Evolutionary conservation across 257 asterid species (phyloP), one percentile per base, ranked within the genome.

Genomic region (Nicotiana attenuata): DNA sequence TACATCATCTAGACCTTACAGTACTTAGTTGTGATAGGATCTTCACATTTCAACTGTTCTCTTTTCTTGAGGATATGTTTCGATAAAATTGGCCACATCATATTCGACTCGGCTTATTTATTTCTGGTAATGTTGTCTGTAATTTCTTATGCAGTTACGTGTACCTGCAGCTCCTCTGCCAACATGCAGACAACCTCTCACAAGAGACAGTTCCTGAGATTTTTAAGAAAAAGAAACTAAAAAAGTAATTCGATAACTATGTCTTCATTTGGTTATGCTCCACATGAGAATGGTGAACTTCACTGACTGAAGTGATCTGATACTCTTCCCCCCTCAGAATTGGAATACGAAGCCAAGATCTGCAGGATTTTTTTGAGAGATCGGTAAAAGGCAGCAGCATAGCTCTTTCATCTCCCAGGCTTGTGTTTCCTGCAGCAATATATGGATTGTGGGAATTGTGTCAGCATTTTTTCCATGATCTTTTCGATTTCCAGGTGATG

Each of bases 401-500:
- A 80, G 98, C 98, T 80, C 97, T 96, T 82, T 96, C 98, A 78
- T 96, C 99, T 81, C 97, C 99, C 5, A 90, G 99, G 91, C 98
- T 96, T 81, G 96, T 90, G 68, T 59, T 96, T 82, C 99, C 99
- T 79, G 98, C 92, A 11, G 94, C 90, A 81, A 92, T 96, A 85
- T 96, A 93, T 78, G 98, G 92, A 84, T 81, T 96, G 33, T 96
- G 99, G 99, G 98, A 93, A 90, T 81, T 96, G 78, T 90, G 91
- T 71, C 97, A 93, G 82, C 95, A 90, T 86, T 89, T 92, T 79
- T 78, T 87, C 82, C 87, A 86, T 81, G 88, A 85, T 84, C 78
- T 94, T 45, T 85, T 94, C 82, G 93, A 94, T 82, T 96, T 93
- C 81, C 97, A 92, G 98, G 98, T 96, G 85, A 81, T 52, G 31